Evolutionary conservation across 768 basidiomycete species (phyloP).

Genomic region (Hydnomerulius pinastri): DNA sequence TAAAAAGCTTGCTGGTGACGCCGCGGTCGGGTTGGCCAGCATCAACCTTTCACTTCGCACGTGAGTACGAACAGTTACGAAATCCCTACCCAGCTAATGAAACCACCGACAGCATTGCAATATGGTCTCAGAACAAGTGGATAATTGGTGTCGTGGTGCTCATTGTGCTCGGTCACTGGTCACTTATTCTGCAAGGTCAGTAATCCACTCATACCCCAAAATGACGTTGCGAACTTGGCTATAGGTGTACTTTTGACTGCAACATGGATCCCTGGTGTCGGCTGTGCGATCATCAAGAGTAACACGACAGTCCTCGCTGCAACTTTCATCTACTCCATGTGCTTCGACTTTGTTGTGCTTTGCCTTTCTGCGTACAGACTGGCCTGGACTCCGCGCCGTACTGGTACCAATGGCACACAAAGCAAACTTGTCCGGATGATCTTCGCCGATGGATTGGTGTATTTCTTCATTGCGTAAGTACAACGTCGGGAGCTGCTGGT

Average conservation of each 20-base stretch:
- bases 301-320: slow-evolving; percentile 66
- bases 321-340: slow-evolving; percentile 78
- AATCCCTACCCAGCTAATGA: neutral
- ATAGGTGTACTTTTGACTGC: slow-evolving; percentile 63
- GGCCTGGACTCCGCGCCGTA: slow-evolving; percentile 23
- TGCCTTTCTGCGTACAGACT: slow-evolving; percentile 63
- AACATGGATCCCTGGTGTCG: slow-evolving; percentile 46
- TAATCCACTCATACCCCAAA: neutral
- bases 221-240: neutral
- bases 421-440: slow-evolving; percentile 62
- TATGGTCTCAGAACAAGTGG: slow-evolving; percentile 62
- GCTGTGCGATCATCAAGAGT: slow-evolving; percentile 59
- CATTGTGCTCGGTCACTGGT: slow-evolving; percentile 70
- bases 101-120: slow-evolving; percentile 49
- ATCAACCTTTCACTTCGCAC: slow-evolving; percentile 50
- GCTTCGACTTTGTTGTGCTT: slow-evolving; percentile 66
- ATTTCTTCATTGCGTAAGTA: slow-evolving; percentile 72
- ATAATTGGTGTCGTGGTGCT: slow-evolving; percentile 52
- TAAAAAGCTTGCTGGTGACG: slow-evolving; percentile 42
- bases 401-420: slow-evolving; percentile 25
- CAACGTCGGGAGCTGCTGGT: neutral
- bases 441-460: slow-evolving; percentile 72
- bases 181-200: slow-evolving; percentile 63
- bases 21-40: slow-evolving; percentile 46
- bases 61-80: slow-evolving; percentile 22